Base-by-base conservation (phyloP, 805 yeast species). In the Candida fluviatilis region DNA sequence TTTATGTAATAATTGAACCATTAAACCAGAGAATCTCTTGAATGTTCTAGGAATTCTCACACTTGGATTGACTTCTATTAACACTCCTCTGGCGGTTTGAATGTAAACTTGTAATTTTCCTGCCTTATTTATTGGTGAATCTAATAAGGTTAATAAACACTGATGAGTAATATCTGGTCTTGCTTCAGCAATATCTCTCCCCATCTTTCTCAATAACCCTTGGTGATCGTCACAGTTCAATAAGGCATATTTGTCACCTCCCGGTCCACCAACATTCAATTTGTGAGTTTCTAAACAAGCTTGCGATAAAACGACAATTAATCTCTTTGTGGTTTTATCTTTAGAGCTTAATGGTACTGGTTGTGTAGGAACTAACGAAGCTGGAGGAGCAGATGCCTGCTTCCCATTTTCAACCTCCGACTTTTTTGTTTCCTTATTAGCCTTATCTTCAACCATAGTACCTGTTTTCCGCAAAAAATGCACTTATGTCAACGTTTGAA, bases 91-190 rank as follows among this genome's bases (percentile, higher is more conserved):
- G 14, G 96, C 91, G 10, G 99, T 93, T 52, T 88, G 96, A 42
- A 93, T 89, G 64, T 91, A 93, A 11, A 93, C 99, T 64, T 93
- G 99, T 49, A 93, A 74, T 62, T 80, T 87, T 6, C 99, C 99
- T 5, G 97, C 98, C 64, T 93, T 93, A 69, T 93, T 93, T 54
- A 93, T 84, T 31, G 99, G 99, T n/a, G 96, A 87, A 62, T 93
- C 99, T 52, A 93, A 72, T 47, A 93, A 71, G 3, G 99, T 91
- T 62, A 93, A 73, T 30, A 93, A 76, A 72, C 99, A 93, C 66
- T 91, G 99, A 60, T 93, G 99, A 31, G 99, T 93, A 54, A 93
- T 93, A 62, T 93, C 99, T n/a, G 99, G 99, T 62, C 99, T 80
- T 5, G 97, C 98, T 58, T 93, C 99, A 35, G 95, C 87, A 47